Base-by-base conservation (phyloP, 805 yeast species). In the Yarrowia sp. region DNA sequence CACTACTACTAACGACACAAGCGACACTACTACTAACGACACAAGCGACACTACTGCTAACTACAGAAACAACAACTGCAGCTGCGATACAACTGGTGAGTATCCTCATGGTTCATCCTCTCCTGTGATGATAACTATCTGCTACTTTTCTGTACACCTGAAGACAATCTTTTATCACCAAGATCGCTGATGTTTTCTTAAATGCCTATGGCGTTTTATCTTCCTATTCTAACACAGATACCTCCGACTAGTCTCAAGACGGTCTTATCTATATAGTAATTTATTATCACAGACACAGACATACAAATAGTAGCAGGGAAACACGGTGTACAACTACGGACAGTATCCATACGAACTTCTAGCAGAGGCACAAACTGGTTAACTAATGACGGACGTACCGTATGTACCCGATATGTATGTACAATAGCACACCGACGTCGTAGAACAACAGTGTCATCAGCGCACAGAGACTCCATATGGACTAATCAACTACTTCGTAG, bases 151-250 rank as follows among this genome's bases (percentile, higher is more conserved):
- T 27, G 42, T 36, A 31, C 38, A 58, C 41, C 58, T 63, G 62
- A 35, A 42, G 62, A 53, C 38, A 24, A 47, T 46, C 25, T 44
- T 41, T 63, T 63, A 63, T 63, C 65, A 63, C 65, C 65, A 63
- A 63, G 65, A 63, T 63, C 65, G 63, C 65, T 63, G 65, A 63
- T 35, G 22, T 41, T 62, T 6, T 44, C 27, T 16, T 10, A 24
- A n/a, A 35, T 22, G 56, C 35, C 27, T 12, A 13, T 10, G 22
- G 32, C 31, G 27, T 49, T 59, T 49, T 21, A 16, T 59, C n/a
- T 16, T 38, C 35, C 47, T 9, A 24, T 38, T 27, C 47, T 38
- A 55, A 36, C 36, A 29, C 61, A 55, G 61, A 51, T 35, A 51
- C 59, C 59, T 29, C n/a, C n/a, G 27, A 16, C 22, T 3, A 13